Conservation (phyloP, 2,329 filamentous ascomycete genomes). For the Tolypocladium album region DNA sequence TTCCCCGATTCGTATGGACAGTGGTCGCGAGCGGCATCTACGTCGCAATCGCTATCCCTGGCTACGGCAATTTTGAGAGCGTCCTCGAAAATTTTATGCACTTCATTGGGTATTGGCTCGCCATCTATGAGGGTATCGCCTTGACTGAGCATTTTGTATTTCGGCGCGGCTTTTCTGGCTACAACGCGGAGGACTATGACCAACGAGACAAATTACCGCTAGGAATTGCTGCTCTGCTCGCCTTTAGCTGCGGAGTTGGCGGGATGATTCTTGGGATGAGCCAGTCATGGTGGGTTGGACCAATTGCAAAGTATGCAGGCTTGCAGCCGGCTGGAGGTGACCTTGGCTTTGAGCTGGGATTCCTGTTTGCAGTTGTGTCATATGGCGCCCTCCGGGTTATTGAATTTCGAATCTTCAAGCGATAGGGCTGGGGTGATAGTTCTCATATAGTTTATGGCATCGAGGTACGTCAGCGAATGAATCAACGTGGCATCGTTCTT, state of each 20-base stretch:
- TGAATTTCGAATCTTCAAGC: background rate
- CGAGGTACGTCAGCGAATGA: background rate
- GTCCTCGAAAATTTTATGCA: background rate
- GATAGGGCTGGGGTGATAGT: background rate
- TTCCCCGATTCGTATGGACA: background rate
- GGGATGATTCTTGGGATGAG: background rate
- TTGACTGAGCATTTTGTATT: background rate
- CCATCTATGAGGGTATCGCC: background rate
- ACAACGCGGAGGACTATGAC: background rate
- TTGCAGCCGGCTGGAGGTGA: background rate
- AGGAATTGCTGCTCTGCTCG: background rate
- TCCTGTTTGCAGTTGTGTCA: background rate
- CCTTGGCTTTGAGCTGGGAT: background rate
- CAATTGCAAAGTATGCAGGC: background rate
- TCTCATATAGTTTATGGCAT: background rate
- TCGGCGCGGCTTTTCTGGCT: background rate
- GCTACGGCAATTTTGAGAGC: background rate
- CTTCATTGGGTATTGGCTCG: background rate
- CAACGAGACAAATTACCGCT: background rate
- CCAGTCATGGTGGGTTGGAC: background rate
- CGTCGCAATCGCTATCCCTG: background rate
- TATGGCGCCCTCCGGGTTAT: background rate
- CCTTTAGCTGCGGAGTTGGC: background rate
- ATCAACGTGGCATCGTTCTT: background rate
- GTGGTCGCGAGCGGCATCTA: background rate